A percentile compares a stretch with the other conserved stretches of the same genome.
Evolutionary conservation across 1,284 basidiomycete species (phyloP).

Genomic region (Leccinum ambiguum): DNA sequence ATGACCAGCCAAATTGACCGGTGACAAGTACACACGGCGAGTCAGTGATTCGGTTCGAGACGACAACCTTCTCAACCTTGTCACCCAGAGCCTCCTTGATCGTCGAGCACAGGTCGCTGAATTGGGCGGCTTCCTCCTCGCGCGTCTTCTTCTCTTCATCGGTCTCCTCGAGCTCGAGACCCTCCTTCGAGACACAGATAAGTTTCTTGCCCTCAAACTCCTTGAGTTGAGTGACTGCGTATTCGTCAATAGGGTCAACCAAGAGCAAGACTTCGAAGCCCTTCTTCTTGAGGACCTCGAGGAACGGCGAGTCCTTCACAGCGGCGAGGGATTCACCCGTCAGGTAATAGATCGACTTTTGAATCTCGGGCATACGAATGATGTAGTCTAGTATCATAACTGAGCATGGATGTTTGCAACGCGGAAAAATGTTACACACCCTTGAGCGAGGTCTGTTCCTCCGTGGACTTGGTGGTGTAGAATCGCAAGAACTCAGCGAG

Average conservation of each 20-base stretch:
- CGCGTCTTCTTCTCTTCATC: slow-evolving; percentile 95
- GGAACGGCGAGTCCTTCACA: slow-evolving; percentile 95
- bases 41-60: slow-evolving; percentile 97
- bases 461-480: slow-evolving; percentile 94
- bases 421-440: slow-evolving; percentile 45
- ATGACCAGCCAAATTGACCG: slow-evolving; percentile 99
- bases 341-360: slow-evolving; percentile 99
- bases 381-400: slow-evolving; percentile 79
- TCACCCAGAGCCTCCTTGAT: slow-evolving; percentile 99
- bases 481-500: slow-evolving; percentile 99
- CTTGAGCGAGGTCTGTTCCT: slow-evolving; percentile 95
- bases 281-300: slow-evolving; percentile 99
- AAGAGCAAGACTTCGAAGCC: slow-evolving; percentile 98
- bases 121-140: slow-evolving; percentile 87
- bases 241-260: slow-evolving; percentile 98
- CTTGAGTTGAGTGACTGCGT: slow-evolving; percentile 97
- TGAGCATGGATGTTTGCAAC: slow-evolving; percentile 10
- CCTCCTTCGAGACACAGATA: slow-evolving; percentile 98
- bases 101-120: slow-evolving; percentile 87
- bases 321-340: slow-evolving; percentile 96
- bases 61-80: slow-evolving; percentile 99
- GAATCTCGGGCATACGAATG: slow-evolving; percentile 98
- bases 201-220: slow-evolving; percentile 99
- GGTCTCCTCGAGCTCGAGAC: slow-evolving; percentile 98
- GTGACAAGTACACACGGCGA: slow-evolving; percentile 97